Base-by-base conservation (phyloP, 1,284 basidiomycete species). In the Pterulicium gracile region DNA sequence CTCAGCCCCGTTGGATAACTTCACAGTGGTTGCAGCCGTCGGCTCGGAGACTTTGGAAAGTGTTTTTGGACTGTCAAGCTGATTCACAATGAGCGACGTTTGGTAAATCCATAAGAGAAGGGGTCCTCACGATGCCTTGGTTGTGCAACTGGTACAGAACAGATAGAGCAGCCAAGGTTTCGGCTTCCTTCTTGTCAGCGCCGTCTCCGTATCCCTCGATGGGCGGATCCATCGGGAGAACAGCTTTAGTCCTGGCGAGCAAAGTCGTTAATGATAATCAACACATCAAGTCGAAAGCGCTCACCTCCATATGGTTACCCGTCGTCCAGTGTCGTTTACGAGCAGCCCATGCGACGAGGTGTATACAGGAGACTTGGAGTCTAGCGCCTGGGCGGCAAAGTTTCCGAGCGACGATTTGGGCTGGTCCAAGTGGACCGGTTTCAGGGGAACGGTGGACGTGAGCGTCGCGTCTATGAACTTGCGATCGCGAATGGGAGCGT, bases 161-260 rank as follows among this genome's bases (percentile, higher is more conserved):
- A 45, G 80, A 81, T 13, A 91, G 63, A 0, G 84, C 81, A 2
- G 89, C 88, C 3, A 91, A 64, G 57, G 75, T 77, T 56, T 88
- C 80, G 1, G 92, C 85, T 23, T 83, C 76, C 54, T 83, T 86
- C 57, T 72, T 79, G 5, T 62, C 67, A 1, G 65, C n/a, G 45
- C 72, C 68, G 59, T 97, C 93, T 2, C 70, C 92, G 58, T 72
- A 55, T 14, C 69, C 80, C 45, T 69, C 56, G 21, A 84, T 55
- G 12, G 63, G 61, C 0, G 69, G 61, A 7, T 68, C 68, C 20
- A 67, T 62, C 24, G 68, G 61, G 3, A 81, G 52, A 3, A 56
- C 57, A 13, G 76, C 68, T 13, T 67, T 73, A 1, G 69, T 67
- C 54, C 80, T 82, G 52, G 42, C 52, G 18, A 43, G 27, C 40